Evolutionary conservation across 106 monocot species (phyloP), one percentile per base, ranked within the genome.

Genomic region (Dendrobium chrysotoxum): DNA sequence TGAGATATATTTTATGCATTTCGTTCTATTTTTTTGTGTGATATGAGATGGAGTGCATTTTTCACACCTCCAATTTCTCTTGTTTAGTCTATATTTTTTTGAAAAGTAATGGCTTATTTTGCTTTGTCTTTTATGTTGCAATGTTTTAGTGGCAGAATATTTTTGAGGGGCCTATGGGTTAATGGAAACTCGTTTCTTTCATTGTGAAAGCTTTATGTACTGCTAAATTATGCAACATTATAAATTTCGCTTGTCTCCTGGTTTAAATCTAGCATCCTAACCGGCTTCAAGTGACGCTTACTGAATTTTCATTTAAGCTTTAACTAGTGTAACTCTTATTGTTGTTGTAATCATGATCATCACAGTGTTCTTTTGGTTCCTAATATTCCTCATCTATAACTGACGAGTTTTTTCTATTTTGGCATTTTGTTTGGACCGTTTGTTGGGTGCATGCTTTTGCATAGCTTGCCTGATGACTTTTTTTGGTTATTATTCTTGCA

Each of bases 401-500:
- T 4, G 31, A 38, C 2, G 28, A 38, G 28, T 2, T 71, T 15
- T 71, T 15, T 40, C 11, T 47, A 35, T 77, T 65, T 46, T 50
- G n/a, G 38, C 46, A n/a, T 77, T 21, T 41, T 35, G 44, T 79
- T 75, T 54, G 50, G 15, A 50, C 11, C 50, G 13, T 50, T 1
- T 50, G 65, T 25, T 76, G 40, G 47, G 64, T 26, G 30, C 28
- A 46, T 77, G 30, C 35, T 67, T 44, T 4, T 50, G 50, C 50
- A 23, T 5, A 65, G n/a, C 76, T 46, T 40, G 4, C 21, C 44
- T 35, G 68, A 54, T 28, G 26, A 15, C 13, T 13, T 28, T 0
- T 79, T 26, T 72, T 23, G 70, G 28, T 76, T 61, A 40, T 76
- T 25, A 50, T 10, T 61, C 80, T 80, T 77, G 75, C 88, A 99